Conservation (phyloP, 2,329 filamentous ascomycete genomes). For the Daldinia sp. region DNA sequence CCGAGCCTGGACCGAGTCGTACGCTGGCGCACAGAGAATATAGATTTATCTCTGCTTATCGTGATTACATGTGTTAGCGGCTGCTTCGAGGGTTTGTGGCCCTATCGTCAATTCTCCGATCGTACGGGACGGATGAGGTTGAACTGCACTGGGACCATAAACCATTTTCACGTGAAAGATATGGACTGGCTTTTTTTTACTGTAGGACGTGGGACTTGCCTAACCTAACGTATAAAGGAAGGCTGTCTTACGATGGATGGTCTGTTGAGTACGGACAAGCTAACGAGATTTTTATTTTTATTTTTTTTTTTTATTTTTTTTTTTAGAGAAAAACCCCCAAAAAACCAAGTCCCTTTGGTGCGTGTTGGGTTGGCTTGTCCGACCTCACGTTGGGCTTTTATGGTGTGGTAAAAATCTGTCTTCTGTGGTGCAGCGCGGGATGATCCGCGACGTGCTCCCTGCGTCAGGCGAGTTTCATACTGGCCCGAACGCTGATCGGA, state of each 20-base stretch:
- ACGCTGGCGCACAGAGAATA: neutral
- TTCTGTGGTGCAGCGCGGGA: conserved; percentile 20
- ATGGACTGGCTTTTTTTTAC: no score
- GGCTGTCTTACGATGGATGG: neutral
- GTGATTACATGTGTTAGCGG: neutral
- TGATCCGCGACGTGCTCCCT: conserved; percentile 29
- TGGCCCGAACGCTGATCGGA: conserved; percentile 26
- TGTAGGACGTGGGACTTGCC: no score
- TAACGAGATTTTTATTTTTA: no score
- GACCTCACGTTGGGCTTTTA: neutral
- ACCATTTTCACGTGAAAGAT: neutral
- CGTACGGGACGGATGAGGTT: neutral
- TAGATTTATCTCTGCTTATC: no score
- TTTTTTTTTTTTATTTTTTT: no score
- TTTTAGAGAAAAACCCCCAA: no score
- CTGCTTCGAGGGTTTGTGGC: neutral
- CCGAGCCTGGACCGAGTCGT: conserved; percentile 1
- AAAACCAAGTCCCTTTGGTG: neutral
- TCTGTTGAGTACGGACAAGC: neutral
- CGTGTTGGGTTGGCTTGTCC: neutral
- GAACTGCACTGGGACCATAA: neutral
- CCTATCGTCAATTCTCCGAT: conserved; percentile 22
- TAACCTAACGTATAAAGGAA: neutral
- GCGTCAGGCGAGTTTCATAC: conserved; percentile 33
- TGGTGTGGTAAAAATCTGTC: neutral